A percentile compares a stretch with the other conserved stretches of the same genome.
These are phyloP conservation scores for Blumeriella jaapii DNA, from an alignment of 2,329 filamentous ascomycete genomes.

Conservation along the genomic window DNA sequence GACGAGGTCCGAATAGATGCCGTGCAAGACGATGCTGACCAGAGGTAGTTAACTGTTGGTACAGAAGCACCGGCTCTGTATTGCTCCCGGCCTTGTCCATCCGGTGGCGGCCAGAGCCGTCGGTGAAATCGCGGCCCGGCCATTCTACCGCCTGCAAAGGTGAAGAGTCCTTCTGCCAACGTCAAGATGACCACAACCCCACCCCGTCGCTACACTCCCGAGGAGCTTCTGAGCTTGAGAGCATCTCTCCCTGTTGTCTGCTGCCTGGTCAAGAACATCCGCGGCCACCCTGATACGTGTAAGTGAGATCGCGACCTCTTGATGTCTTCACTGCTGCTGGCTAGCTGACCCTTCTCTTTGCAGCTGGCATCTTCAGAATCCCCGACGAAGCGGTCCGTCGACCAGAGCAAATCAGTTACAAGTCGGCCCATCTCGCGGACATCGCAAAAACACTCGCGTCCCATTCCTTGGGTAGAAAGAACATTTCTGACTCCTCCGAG, in stretches of 20 bases:
- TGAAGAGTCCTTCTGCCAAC: too few species aligned
- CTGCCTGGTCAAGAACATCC: slow-evolving; percentile 20
- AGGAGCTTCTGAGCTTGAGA: slow-evolving; percentile 22
- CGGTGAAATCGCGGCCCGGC: too few species aligned
- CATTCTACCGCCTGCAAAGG: too few species aligned
- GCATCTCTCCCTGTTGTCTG: slow-evolving; percentile 17
- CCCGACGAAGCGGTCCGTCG: slow-evolving; percentile 19
- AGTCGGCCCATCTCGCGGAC: slow-evolving; percentile 14
- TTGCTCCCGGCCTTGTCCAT: too few species aligned
- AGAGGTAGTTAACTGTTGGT: too few species aligned
- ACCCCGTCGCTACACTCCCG: slow-evolving; percentile 16
- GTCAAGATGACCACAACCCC: slow-evolving; percentile 6
- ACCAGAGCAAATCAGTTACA: slow-evolving; percentile 16
- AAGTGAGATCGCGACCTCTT: slow-evolving; percentile 2
- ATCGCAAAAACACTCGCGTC: slow-evolving; percentile 13
- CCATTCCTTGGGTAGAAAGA: slow-evolving; percentile 7
- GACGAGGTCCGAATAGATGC: too few species aligned
- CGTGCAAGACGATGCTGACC: too few species aligned
- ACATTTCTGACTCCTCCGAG: slow-evolving; percentile 14
- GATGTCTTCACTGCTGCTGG: background rate
- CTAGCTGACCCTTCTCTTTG: slow-evolving; percentile 4
- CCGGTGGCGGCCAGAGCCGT: too few species aligned
- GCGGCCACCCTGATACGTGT: slow-evolving; percentile 22
- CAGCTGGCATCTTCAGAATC: slow-evolving; percentile 19
- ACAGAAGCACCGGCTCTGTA: too few species aligned